Percentiles rank a stretch among this genome's conserved stretches.
These are phyloP conservation scores for Xylaria multiplex DNA, from an alignment of 2,329 filamentous ascomycete species.

Conservation along the genomic window DNA sequence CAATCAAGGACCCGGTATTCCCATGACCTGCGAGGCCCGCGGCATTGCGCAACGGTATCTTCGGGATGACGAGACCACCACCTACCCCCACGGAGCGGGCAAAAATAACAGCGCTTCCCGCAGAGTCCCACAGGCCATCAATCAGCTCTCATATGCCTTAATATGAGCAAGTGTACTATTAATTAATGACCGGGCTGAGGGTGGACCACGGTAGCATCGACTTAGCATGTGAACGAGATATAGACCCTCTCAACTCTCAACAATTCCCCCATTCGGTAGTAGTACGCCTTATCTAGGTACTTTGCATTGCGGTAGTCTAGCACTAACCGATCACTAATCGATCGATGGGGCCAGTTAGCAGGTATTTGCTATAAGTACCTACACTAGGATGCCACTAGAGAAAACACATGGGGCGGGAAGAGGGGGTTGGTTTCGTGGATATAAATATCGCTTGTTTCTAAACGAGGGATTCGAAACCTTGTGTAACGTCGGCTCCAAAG, in stretches of 20 bases:
- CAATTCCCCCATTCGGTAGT: background rate
- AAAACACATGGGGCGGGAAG: background rate
- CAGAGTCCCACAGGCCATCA: background rate
- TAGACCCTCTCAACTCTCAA: background rate
- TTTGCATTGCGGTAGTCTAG: too few species aligned
- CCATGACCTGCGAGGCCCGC: background rate
- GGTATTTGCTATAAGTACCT: background rate
- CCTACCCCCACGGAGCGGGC: background rate
- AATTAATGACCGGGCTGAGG: background rate
- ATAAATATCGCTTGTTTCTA: conserved; percentile 6
- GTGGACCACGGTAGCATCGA: conserved; percentile 5
- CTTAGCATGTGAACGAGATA: background rate
- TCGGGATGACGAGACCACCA: background rate
- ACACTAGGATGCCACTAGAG: background rate
- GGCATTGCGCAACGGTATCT: background rate
- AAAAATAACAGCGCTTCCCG: background rate
- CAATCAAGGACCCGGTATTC: background rate
- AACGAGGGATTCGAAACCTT: conserved; percentile 21
- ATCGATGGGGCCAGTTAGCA: conserved; percentile 10
- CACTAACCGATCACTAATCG: background rate
- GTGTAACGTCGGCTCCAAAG: conserved; percentile 16
- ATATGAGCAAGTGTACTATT: background rate
- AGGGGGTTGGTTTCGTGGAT: background rate
- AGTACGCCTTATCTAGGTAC: too few species aligned
- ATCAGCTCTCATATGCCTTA: too few species aligned